A percentile compares a stretch with the other conserved stretches of the same genome.
Conservation (phyloP, 106 monocot species). For the Chionographis japonica region DNA sequence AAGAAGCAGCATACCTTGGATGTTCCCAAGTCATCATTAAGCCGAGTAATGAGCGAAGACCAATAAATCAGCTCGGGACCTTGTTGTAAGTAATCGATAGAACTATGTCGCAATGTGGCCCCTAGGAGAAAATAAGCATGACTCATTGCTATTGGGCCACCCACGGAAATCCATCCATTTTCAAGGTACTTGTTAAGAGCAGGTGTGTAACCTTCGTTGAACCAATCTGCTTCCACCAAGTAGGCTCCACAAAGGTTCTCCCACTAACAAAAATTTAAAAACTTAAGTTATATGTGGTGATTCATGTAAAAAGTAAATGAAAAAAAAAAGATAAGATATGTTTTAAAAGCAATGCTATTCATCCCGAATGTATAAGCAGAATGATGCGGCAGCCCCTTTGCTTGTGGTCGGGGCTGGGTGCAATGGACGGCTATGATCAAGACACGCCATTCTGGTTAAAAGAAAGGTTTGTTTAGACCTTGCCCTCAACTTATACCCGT, state of each 20-base stretch:
- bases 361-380: no score
- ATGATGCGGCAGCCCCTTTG: no score
- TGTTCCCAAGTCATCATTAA: conserved; percentile 5
- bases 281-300: no score
- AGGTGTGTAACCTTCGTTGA: conserved; percentile 6
- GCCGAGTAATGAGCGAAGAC: background rate
- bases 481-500: no score
- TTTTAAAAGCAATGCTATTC: no score
- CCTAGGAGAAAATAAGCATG: background rate
- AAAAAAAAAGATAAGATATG: no score
- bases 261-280: background rate
- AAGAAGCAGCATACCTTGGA: background rate
- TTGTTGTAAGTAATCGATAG: background rate
- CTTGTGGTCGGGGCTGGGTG: no score
- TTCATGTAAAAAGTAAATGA: no score
- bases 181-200: background rate
- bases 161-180: conserved; percentile 8
- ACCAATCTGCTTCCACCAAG: conserved; percentile 6
- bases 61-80: background rate
- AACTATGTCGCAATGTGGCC: background rate
- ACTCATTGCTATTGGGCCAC: background rate
- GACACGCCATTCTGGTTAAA: no score
- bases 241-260: background rate
- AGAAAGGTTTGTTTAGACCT: no score
- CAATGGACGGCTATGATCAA: no score